Base-by-base conservation (phyloP, 768 basidiomycete genomes). In the Tylopilus balloui region DNA sequence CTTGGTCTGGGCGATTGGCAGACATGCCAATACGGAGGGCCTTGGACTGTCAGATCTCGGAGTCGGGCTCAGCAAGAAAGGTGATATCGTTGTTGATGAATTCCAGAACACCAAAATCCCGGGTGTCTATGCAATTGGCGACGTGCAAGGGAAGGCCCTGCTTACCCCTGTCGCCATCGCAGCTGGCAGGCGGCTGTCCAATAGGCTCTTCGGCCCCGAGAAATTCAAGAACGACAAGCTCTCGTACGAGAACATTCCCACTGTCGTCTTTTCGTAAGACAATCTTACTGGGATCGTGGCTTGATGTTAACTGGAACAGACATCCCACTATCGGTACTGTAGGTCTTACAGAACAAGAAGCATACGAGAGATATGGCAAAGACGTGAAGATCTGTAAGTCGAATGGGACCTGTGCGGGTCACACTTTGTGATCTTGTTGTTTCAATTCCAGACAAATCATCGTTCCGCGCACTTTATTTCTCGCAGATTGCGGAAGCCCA, bases 141-240 rank as follows among this genome's bases (percentile, higher is more conserved):
- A 99, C 63, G 91, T 93, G 19, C 82, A 82, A 56, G 96, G 96
- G 53, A 94, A 96, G 69, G 89, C 83, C 36, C 74, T 95, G 27
- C 76, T 99, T 51, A 99, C 96, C 4, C 96, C 96, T 14, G 96
- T 99, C 10, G 96, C 96, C 35, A 95, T 99, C 50, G 95, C 95
- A 41, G 96, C 96, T 14, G 96, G 92, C 19, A 75, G 96, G 51
- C 73, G 92, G 52, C 73, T 97, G 32, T 78, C 87, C 46, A 98
- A 98, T 71, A 75, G 96, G 51, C 71, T 98, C 39, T 99, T 92
- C 61, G 96, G 96, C 10, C 84, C 84, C 3, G 80, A 82, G 52
- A 76, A 89, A 69, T 94, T 77, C 78, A 92, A 88, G 73, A 66
- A 86, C 41, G 88, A 95, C 60, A 92, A 95, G 68, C 76, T 97